Conservation (phyloP, 2,329 filamentous ascomycete genomes). For the Phialophora chinensis region DNA sequence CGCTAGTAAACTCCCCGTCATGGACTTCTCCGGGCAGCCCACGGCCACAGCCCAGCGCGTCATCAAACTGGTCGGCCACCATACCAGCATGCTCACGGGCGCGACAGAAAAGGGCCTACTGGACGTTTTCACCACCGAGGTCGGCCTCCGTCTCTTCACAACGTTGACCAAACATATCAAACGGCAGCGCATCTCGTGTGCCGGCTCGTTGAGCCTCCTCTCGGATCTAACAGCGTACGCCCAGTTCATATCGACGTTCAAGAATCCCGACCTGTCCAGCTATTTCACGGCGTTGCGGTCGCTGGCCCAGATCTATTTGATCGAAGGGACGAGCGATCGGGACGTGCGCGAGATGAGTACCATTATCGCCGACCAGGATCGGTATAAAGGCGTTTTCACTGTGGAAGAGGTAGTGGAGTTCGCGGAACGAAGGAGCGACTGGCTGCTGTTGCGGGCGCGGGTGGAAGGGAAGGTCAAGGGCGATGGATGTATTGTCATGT, state of each 20-base stretch:
- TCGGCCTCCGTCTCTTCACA: slow-evolving; percentile 88
- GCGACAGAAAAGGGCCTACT: slow-evolving; percentile 98
- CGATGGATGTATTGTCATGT: slow-evolving; percentile 87
- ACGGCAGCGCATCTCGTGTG: slow-evolving; percentile 86
- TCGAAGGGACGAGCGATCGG: slow-evolving; percentile 65
- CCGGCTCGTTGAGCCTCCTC: slow-evolving; percentile 89
- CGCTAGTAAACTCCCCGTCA: slow-evolving; percentile 20
- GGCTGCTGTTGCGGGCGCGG: slow-evolving; percentile 85
- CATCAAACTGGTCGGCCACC: slow-evolving; percentile 82
- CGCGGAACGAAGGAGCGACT: slow-evolving; percentile 90
- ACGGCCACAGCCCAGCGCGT: slow-evolving; percentile 80
- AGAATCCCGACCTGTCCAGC: slow-evolving; percentile 80
- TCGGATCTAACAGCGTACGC: slow-evolving; percentile 96
- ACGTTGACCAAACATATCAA: slow-evolving; percentile 97
- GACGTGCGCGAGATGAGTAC: slow-evolving; percentile 94
- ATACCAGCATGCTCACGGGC: slow-evolving; percentile 90
- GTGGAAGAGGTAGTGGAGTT: slow-evolving; percentile 98
- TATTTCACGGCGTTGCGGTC: slow-evolving; percentile 94
- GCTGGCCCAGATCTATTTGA: slow-evolving; percentile 92
- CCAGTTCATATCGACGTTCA: slow-evolving; percentile 78
- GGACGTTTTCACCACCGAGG: slow-evolving; percentile 98
- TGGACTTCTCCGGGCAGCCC: slow-evolving; percentile 59
- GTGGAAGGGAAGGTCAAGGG: slow-evolving; percentile 98
- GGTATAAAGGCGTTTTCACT: slow-evolving; percentile 89
- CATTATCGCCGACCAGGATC: slow-evolving; percentile 88